A percentile compares a stretch with the other conserved stretches of the same genome.
These are phyloP conservation scores for Lasiosphaeria miniovina DNA, from an alignment of 495 filamentous ascomycete genomes.

Conservation along the genomic window DNA sequence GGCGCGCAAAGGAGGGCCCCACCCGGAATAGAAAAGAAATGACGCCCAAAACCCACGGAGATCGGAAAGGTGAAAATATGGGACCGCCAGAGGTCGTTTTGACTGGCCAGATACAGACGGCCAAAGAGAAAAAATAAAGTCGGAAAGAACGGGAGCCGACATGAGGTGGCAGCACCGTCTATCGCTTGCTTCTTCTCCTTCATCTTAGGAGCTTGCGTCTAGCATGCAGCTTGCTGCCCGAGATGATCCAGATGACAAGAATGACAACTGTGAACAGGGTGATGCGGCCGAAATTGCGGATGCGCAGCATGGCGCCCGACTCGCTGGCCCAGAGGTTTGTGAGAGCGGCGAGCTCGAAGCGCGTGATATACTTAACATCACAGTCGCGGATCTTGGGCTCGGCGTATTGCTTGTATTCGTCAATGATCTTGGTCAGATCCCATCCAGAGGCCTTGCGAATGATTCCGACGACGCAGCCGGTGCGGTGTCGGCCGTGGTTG, in stretches of 20 bases:
- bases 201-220: constrained; percentile 9
- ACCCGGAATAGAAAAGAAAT: no score
- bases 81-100: no score
- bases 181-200: not conserved
- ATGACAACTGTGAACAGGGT: constrained; percentile 25
- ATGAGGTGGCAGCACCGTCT: not conserved
- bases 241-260: constrained; percentile 28
- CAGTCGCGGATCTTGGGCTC: constrained; percentile 58
- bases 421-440: constrained; percentile 52
- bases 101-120: no score
- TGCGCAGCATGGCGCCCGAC: constrained; percentile 13
- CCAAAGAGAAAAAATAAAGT: not conserved
- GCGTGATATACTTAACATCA: constrained; percentile 49
- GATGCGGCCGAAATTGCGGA: constrained; percentile 24
- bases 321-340: constrained; percentile 23
- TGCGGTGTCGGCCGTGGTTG: constrained; percentile 85
- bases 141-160: not conserved
- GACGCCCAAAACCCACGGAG: no score
- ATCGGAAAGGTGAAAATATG: no score
- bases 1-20: no score
- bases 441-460: constrained; percentile 65
- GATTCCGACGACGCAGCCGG: constrained; percentile 73
- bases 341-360: constrained; percentile 34
- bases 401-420: constrained; percentile 68
- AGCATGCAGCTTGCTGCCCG: constrained; percentile 16